phyloP scores from a whole-genome alignment of 208 protist genomes.

The Trypanosoma rangeli region DNA sequence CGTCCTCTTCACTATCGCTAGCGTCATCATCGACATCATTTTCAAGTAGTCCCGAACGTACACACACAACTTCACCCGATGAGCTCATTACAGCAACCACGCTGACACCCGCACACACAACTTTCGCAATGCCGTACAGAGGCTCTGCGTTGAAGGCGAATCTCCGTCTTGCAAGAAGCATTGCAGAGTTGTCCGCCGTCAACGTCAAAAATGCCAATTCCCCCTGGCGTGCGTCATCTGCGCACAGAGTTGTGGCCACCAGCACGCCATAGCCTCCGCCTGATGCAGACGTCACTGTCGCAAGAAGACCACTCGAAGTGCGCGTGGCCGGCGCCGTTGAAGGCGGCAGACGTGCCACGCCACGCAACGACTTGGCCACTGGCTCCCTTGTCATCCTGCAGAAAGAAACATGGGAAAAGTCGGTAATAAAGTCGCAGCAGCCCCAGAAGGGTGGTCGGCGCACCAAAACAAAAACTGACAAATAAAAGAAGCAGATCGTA shows the following conservation, averaged over 20 bases:
- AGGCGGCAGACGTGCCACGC: constrained; percentile 3
- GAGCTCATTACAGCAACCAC: constrained; percentile 29
- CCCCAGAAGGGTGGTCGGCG: not conserved
- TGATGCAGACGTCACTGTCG: not conserved
- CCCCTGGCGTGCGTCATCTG: not conserved
- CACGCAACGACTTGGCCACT: constrained; percentile 1
- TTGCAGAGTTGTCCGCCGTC: not conserved
- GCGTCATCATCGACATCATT: constrained; percentile 2
- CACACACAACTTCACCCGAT: constrained; percentile 18
- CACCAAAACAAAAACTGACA: not conserved
- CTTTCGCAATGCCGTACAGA: constrained; percentile 24
- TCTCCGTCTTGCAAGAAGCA: constrained; percentile 11
- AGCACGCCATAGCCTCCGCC: not conserved
- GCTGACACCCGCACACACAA: constrained; percentile 26
- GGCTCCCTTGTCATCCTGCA: not conserved
- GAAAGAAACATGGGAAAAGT: not conserved
- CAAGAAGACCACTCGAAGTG: constrained; percentile 15
- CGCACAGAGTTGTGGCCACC: constrained; percentile 11
- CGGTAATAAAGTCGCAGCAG: not conserved
- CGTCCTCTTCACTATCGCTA: not conserved
- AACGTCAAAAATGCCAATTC: constrained; percentile 25
- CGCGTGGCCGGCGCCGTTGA: constrained; percentile 1
- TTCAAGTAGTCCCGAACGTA: constrained; percentile 17
- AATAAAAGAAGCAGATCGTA: not conserved
- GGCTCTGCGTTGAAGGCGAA: constrained; percentile 18